Conservation (phyloP, 257 asterid species). For the Solanum okadae region DNA sequence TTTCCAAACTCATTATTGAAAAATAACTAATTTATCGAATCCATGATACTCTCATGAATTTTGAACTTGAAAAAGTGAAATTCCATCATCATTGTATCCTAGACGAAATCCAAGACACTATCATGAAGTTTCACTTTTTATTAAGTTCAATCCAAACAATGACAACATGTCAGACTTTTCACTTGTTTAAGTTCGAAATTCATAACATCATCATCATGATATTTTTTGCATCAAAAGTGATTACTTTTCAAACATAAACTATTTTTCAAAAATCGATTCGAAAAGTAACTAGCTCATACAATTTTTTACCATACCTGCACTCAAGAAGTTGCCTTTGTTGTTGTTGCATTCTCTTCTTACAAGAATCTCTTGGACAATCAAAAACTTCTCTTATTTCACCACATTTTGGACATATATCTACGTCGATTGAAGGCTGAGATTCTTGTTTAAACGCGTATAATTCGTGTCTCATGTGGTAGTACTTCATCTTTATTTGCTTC, state of each 20-base stretch:
- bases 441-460: constrained; percentile 4
- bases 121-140: background rate
- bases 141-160: background rate
- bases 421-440: constrained; percentile 26
- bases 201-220: background rate
- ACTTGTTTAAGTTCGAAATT: background rate
- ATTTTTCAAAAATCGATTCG: background rate
- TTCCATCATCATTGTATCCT: background rate
- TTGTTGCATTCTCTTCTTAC: constrained; percentile 10
- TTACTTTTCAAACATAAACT: background rate
- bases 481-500: background rate
- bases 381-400: constrained; percentile 35
- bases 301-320: background rate
- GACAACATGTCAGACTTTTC: background rate
- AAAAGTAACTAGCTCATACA: background rate
- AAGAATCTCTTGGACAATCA: constrained; percentile 45
- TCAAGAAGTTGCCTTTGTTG: background rate
- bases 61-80: background rate
- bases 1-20: background rate
- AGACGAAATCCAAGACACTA: background rate
- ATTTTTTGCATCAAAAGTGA: background rate
- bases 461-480: constrained; percentile 23
- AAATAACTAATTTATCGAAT: background rate
- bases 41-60: background rate
- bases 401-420: constrained; percentile 55